Conservation (phyloP, 805 yeast species). For the Yarrowia osloensis region DNA sequence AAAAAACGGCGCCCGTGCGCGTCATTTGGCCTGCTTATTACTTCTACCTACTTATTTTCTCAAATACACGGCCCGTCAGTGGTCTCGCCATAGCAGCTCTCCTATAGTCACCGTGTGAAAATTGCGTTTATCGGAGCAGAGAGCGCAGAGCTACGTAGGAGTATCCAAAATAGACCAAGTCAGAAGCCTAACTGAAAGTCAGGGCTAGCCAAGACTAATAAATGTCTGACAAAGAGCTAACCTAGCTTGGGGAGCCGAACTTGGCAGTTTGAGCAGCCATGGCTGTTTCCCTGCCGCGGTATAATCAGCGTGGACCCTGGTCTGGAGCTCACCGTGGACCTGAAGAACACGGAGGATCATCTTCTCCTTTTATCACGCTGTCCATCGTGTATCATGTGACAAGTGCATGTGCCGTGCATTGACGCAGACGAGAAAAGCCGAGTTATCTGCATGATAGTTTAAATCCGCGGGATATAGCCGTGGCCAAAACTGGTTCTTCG, state of each 20-base stretch:
- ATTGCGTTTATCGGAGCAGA: constrained; percentile 28
- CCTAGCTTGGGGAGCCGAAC: not conserved
- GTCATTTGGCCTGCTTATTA: not conserved
- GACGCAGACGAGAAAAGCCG: constrained; percentile 21
- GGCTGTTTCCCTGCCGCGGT: not conserved
- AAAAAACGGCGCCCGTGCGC: not conserved
- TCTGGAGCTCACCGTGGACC: not conserved
- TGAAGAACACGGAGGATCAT: not conserved
- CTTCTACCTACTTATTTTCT: not conserved
- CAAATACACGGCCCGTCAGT: too few relatives aligned
- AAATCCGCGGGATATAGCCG: constrained; percentile 27
- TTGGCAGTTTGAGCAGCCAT: not conserved
- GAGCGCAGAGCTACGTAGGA: constrained; percentile 10
- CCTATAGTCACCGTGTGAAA: constrained; percentile 11
- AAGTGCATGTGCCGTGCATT: constrained; percentile 22
- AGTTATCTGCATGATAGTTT: not conserved
- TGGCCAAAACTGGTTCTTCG: not conserved
- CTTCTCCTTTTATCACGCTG: not conserved
- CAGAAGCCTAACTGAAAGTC: constrained; percentile 18
- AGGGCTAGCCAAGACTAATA: constrained; percentile 22
- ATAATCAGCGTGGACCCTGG: not conserved
- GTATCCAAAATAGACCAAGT: constrained; percentile 23
- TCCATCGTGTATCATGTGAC: constrained; percentile 19
- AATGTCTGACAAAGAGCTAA: constrained; percentile 16
- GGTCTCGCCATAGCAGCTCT: not conserved